Base-by-base conservation (phyloP, 768 basidiomycete genomes). In the Trametes cinnabarina region DNA sequence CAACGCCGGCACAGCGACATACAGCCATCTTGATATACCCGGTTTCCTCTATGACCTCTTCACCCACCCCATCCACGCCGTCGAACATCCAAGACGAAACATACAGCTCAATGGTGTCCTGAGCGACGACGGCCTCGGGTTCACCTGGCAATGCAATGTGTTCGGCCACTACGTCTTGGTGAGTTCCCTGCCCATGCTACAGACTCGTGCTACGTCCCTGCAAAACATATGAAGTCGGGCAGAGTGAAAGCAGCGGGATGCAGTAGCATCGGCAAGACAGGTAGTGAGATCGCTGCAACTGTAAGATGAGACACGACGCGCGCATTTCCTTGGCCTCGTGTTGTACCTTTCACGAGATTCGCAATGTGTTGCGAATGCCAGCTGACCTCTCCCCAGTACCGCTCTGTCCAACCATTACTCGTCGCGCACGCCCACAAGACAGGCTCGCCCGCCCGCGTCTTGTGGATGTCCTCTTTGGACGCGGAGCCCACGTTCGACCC, bases 111-210 rank as follows among this genome's bases (percentile, higher is more conserved):
- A 57, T 11, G 90, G 88, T 8, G 79, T 85, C 60, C 63, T 79
- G 48, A 89, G 83, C 61, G 71, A 73, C 4, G 90, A 94, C 62
- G 84, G 86, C 5, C 72, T 92, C 0, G 92, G 92, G 3, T 87
- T 81, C 79, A 81, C 86, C 7, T 94, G 91, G 90, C 90, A 93
- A 67, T 88, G 83, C 58, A 94, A 94, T 64, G 73, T 92, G 25
- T 92, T 94, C 55, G 85, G 87, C 0, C 91, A 93, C 70, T 94
- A 87, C 67, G 79, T 79, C 26, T 72, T 94, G 63, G 92, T 93
- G 66, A 53, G 87, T 79, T 25, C 42, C 14, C 20, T 22, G n/a
- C n/a, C n/a, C n/a, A n/a, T n/a, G n/a, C n/a, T n/a, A n/a, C n/a
- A n/a, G n/a, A n/a, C n/a, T n/a, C n/a, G n/a, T n/a, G n/a, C n/a